These are phyloP conservation scores for Barnettozyma salicaria DNA, from an alignment of 805 yeast genomes.

Conservation along the genomic window DNA sequence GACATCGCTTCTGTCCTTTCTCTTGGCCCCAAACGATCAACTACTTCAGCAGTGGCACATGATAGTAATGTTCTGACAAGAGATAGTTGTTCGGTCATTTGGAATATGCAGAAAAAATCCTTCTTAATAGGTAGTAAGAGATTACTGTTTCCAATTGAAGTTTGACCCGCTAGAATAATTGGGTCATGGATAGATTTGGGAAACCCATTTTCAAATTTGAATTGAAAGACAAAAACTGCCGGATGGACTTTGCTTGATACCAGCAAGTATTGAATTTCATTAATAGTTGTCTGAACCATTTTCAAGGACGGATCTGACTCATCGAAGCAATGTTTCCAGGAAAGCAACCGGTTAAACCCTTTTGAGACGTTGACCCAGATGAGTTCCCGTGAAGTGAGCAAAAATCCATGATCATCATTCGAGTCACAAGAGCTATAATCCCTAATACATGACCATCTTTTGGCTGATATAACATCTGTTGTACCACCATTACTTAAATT, in stretches of 20 bases:
- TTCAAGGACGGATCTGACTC: slow-evolving; percentile 48
- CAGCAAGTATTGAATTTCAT: slow-evolving; percentile 18
- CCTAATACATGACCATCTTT: slow-evolving; percentile 30
- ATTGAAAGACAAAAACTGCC: slow-evolving; percentile 29
- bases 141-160: slow-evolving; percentile 1
- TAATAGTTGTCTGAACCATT: slow-evolving; percentile 29
- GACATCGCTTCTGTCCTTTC: slow-evolving; percentile 2
- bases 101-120: slow-evolving; percentile 1
- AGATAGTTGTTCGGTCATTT: slow-evolving; percentile 1
- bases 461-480: slow-evolving; percentile 27
- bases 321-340: slow-evolving; percentile 69
- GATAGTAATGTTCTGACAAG: slow-evolving; percentile 10
- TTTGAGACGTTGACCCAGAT: slow-evolving; percentile 40
- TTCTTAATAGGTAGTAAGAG: slow-evolving; percentile 7
- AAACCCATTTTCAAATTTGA: slow-evolving; percentile 29
- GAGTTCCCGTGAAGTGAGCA: slow-evolving; percentile 64
- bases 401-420: slow-evolving; percentile 35
- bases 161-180: slow-evolving; percentile 13
- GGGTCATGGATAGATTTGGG: slow-evolving; percentile 38
- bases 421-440: slow-evolving; percentile 34
- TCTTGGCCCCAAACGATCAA: not conserved
- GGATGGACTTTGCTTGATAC: slow-evolving; percentile 31
- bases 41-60: no score
- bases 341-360: slow-evolving; percentile 42
- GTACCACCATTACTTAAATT: slow-evolving; percentile 25